Evolutionary conservation across 106 monocot species (phyloP), one percentile per base, ranked within the genome.

Genomic region (Dendrobium catenatum): DNA sequence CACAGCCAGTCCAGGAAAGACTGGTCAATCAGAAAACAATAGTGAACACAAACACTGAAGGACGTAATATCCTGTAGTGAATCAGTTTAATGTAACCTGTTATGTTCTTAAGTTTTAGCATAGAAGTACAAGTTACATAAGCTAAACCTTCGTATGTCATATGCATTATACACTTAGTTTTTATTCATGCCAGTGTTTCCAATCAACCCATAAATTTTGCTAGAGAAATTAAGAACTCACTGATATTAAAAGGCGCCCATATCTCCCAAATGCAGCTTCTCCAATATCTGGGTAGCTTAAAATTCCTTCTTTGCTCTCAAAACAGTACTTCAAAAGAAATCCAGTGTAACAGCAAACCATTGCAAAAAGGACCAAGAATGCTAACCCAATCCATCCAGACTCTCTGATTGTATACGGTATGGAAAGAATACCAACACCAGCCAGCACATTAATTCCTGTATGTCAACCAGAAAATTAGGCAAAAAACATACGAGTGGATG

Each of bases 241-340:
- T 59, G 97, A 93, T 76, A 98, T 86, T 48, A 94, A 84, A 74
- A 92, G 73, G 20, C 98, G 92, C 33, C 98, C 98, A 82, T 78
- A 87, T 87, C 84, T 89, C 47, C 98, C 98, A 86, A 93, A 99
- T 13, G 98, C 98, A 82, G 95, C 98, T 90, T 99, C 93, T 49
- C 93, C 98, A 61, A 99, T 95, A 82, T 95, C 98, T 41, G 98
- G 95, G 75, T 95, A 99, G 68, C 88, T 95, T 48, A 75, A 76
- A 51, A 95, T 89, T 70, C 95, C 98, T 79, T 90, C 91, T 90
- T 91, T 95, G 81, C 95, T 95, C 83, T 95, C 98, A 85, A 99
- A 95, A 81, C 98, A 99, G 68, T 91, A 81, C 80, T 86, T 95
- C 88, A 99, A 77, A 68, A 99, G 91, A 79, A 91, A 27, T 24